These are phyloP conservation scores for Kondoa malvinella DNA, from an alignment of 768 basidiomycete genomes.

Conservation along the genomic window DNA sequence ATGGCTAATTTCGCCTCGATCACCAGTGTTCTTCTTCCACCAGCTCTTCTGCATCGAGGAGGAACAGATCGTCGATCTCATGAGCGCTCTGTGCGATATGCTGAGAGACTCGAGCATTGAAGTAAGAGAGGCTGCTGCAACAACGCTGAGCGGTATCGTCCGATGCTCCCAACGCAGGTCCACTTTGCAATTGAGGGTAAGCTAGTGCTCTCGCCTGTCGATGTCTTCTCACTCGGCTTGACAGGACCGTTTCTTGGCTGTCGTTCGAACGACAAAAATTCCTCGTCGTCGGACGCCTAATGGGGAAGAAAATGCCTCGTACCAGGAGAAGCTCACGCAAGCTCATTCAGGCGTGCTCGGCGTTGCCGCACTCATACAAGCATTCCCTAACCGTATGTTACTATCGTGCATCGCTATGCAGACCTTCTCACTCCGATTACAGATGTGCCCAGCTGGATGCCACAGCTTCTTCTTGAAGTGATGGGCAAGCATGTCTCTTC, in stretches of 20 bases:
- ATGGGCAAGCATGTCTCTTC: slow-evolving; percentile 72
- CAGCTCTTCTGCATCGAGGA: slow-evolving; percentile 67
- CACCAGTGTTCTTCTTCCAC: slow-evolving; percentile 44
- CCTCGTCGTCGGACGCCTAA: slow-evolving; percentile 39
- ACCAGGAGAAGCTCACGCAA: slow-evolving; percentile 54
- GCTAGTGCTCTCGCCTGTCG: neutral
- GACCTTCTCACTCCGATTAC: neutral
- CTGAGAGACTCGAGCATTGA: slow-evolving; percentile 37
- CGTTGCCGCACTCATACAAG: slow-evolving; percentile 80
- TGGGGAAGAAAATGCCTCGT: slow-evolving; percentile 41
- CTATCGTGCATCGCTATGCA: neutral
- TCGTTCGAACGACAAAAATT: slow-evolving; percentile 50
- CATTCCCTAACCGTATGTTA: slow-evolving; percentile 53
- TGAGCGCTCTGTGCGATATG: slow-evolving; percentile 68
- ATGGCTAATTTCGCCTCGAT: neutral
- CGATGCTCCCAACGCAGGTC: slow-evolving; percentile 35
- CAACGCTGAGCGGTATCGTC: slow-evolving; percentile 35
- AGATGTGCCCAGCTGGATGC: slow-evolving; percentile 87
- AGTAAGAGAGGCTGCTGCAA: slow-evolving; percentile 25
- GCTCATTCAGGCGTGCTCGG: slow-evolving; percentile 84
- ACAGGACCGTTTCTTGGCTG: slow-evolving; percentile 62
- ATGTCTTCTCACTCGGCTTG: neutral
- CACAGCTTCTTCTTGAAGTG: slow-evolving; percentile 58
- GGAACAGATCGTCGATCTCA: slow-evolving; percentile 54
- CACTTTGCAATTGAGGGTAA: slow-evolving; percentile 32